A percentile compares a stretch with the other conserved stretches of the same genome.
These are phyloP conservation scores for Botrytis pseudocinerea DNA, from an alignment of 2,329 filamentous ascomycete genomes.

Conservation along the genomic window DNA sequence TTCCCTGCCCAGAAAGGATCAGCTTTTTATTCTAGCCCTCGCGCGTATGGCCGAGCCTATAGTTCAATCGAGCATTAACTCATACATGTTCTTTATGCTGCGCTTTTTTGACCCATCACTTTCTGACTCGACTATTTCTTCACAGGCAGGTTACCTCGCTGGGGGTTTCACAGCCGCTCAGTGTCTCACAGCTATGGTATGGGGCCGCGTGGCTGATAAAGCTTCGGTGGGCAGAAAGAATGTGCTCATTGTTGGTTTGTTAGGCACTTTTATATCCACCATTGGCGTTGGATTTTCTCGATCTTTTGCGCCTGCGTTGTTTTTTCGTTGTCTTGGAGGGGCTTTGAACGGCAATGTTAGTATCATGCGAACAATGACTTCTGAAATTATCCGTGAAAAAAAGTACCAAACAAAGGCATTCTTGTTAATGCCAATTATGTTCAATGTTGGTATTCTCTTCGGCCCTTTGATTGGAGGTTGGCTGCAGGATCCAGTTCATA, in stretches of 20 bases:
- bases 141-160: neutral
- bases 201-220: neutral
- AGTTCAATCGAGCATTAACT: slow-evolving; percentile 11
- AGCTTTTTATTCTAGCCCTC: neutral
- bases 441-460: slow-evolving; percentile 7
- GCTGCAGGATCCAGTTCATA: neutral
- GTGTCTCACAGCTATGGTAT: slow-evolving; percentile 5
- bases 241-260: neutral
- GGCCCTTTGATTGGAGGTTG: neutral
- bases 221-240: slow-evolving; percentile 3
- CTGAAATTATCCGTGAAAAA: slow-evolving; percentile 6
- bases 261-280: slow-evolving; percentile 1
- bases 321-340: slow-evolving; percentile 7
- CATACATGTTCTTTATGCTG: slow-evolving; percentile 12
- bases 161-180: slow-evolving; percentile 2
- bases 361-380: slow-evolving; percentile 6
- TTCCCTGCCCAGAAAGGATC: slow-evolving; percentile 2
- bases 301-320: slow-evolving; percentile 5
- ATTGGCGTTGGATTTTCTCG: slow-evolving; percentile 1
- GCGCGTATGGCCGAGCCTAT: slow-evolving; percentile 10
- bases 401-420: slow-evolving; percentile 10
- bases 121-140: neutral
- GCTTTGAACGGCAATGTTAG: slow-evolving; percentile 10
- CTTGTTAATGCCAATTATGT: slow-evolving; percentile 12
- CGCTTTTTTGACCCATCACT: slow-evolving; percentile 5